A percentile compares a stretch with the other conserved stretches of the same genome.
Evolutionary conservation across 2,329 filamentous ascomycete species (phyloP).

Genomic region (Curvularia sp.): DNA sequence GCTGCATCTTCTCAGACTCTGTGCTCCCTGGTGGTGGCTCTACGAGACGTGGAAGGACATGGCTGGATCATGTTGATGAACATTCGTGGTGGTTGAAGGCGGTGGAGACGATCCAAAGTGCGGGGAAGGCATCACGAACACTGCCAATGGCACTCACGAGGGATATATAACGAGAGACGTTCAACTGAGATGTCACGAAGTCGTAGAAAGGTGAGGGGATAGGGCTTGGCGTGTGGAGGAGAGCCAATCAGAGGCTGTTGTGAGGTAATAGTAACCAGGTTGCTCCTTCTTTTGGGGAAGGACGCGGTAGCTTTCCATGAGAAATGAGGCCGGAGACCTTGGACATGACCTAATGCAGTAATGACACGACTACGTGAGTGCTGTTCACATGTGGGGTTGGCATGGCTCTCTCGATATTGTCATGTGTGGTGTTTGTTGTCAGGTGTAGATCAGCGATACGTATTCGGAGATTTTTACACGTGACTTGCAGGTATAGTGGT

Average conservation of each 20-base stretch:
- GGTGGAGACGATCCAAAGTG: background rate
- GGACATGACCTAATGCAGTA: background rate
- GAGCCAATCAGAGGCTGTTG: constrained; percentile 22
- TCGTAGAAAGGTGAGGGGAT: constrained; percentile 20
- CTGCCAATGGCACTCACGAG: background rate
- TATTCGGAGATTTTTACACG: background rate
- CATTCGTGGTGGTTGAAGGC: background rate
- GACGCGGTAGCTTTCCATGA: constrained; percentile 1
- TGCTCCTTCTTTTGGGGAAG: constrained; percentile 4
- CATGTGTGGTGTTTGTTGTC: background rate
- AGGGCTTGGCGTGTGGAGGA: constrained; percentile 11
- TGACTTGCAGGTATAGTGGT: background rate
- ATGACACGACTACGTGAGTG: background rate
- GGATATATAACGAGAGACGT: background rate
- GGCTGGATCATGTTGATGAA: background rate
- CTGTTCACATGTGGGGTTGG: background rate
- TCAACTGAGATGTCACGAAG: constrained; percentile 9
- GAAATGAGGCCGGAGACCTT: background rate
- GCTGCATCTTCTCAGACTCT: background rate
- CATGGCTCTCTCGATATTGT: background rate
- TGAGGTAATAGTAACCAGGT: constrained; percentile 26
- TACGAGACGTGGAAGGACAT: background rate
- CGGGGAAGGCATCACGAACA: background rate
- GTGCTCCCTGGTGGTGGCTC: background rate
- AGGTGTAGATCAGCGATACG: background rate